Conservation (phyloP, 331 rosid species). For the Dryas integrifolia region DNA sequence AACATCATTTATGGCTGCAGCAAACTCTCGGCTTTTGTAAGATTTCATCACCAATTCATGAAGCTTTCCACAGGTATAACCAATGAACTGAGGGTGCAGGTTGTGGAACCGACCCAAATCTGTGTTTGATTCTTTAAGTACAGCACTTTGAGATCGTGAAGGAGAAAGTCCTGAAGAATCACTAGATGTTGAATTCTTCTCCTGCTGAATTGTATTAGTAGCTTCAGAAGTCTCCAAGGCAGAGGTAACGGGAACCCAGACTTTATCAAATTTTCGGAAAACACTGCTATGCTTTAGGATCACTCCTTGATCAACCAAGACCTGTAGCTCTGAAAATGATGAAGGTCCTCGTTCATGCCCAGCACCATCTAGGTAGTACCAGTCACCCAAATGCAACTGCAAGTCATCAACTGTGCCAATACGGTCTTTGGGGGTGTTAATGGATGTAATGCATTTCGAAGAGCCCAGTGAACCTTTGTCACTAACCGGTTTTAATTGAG, state of each 20-base stretch:
- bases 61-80: conserved; percentile 87
- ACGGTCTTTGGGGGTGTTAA: conserved; percentile 61
- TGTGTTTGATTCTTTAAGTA: conserved; percentile 25
- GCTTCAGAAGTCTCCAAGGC: conserved; percentile 54
- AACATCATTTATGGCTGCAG: conserved; percentile 91
- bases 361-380: conserved; percentile 98
- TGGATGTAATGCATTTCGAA: conserved; percentile 35
- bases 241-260: conserved; percentile 89
- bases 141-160: conserved; percentile 36
- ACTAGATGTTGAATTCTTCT: conserved; percentile 39
- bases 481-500: conserved; percentile 41
- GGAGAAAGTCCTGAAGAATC: conserved; percentile 38
- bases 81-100: conserved; percentile 80
- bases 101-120: conserved; percentile 44
- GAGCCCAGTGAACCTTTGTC: conserved; percentile 49
- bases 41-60: conserved; percentile 95
- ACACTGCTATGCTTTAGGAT: conserved; percentile 67
- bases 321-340: conserved; percentile 76
- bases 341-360: conserved; percentile 96
- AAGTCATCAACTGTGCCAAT: conserved; percentile 62
- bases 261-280: conserved; percentile 79
- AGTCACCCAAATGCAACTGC: conserved; percentile 80
- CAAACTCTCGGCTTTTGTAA: conserved; percentile 91
- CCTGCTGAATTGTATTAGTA: conserved; percentile 31
- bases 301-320: conserved; percentile 67